Base-by-base conservation (phyloP, 805 yeast species). In the Schwanniomyces yamadae region DNA sequence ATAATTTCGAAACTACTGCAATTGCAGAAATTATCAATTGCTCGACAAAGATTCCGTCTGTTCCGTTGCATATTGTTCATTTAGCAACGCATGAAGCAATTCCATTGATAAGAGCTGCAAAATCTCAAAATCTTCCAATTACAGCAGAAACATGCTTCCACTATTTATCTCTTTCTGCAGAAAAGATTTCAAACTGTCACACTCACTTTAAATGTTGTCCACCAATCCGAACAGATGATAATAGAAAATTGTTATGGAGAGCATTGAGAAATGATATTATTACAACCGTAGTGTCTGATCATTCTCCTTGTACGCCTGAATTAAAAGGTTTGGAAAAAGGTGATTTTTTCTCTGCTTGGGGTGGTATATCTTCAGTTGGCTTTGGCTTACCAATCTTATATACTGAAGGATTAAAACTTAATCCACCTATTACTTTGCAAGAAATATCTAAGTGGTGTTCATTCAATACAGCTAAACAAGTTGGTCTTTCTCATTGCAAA, bases 61-160 rank as follows among this genome's bases (percentile, higher is more conserved):
- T 80, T 2, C 84, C 84, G 8, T 66, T 89, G 29, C 98, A 90
- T 60, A 84, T 90, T 39, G 98, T 90, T 12, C 98, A 90, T 59
- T 66, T 90, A 45, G 95, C 96, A 1, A 80, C 96, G 0, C 78
- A 84, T 44, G 81, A 85, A 48, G 95, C 95, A 0, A 59, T 91
- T 7, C 95, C 96, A 6, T 52, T 84, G 39, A 63, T 90, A 12
- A 60, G 70, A 26, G 69, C 77, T 13, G 96, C 96, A 3, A 80
- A 80, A 42, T 60, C 65, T 4, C 52, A 60, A 28, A 71, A 73
- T 0, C 60, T 84, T 31, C 86, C 85, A 21, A 69, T 90, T 34
- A 68, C 93, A 0, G 95, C 89, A 2, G 98, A 90, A 58, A 91
- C 98, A 0, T 90, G 98, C 59, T 90, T 89, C 76, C 98, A 90